Base-by-base conservation (phyloP, 768 basidiomycete genomes). In the Amanita rubescens region DNA sequence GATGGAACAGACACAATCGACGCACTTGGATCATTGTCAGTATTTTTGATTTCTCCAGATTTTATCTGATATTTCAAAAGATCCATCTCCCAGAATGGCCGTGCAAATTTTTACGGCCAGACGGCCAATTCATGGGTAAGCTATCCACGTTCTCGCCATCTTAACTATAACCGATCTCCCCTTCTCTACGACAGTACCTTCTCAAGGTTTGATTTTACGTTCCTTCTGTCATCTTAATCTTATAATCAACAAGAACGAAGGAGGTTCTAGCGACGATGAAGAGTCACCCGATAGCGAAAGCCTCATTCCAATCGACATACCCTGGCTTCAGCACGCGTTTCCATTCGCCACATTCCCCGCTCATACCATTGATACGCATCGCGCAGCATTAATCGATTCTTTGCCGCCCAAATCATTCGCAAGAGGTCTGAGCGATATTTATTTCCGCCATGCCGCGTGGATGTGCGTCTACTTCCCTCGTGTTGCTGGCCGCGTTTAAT, bases 101-200 rank as follows among this genome's bases (percentile, higher is more conserved):
- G 79, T 42, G 77, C 81, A 5, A 81, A 78, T 30, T 87, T 85
- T 65, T 85, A 77, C 63, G 84, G 84, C 20, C 74, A 73, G 50
- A 76, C 81, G 24, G 83, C 84, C 22, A 87, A 81, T 61, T 81
- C 84, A 56, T 85, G 82, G 79, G 84, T 86, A 67, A 61, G 79
- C 64, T 45, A 51, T 34, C 43, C 43, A 15, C 9, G 5, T 55
- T 56, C 47, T 48, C 49, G 48, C 38, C 34, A 25, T 35, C 51
- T 53, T 37, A 50, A 55, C 53, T 43, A 58, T n/a, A 30, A 35
- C 48, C 48, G 24, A 35, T 63, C 56, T 59, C 43, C 60, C 41
- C 35, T 46, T 47, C 49, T 17, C 56, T 42, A 22, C 25, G 51
- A 11, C 55, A 84, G 84, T 83, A 84, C 74, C 76, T 85, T 44